Base-by-base conservation (phyloP, 163 green algal species). In the Picocystis sp. region DNA sequence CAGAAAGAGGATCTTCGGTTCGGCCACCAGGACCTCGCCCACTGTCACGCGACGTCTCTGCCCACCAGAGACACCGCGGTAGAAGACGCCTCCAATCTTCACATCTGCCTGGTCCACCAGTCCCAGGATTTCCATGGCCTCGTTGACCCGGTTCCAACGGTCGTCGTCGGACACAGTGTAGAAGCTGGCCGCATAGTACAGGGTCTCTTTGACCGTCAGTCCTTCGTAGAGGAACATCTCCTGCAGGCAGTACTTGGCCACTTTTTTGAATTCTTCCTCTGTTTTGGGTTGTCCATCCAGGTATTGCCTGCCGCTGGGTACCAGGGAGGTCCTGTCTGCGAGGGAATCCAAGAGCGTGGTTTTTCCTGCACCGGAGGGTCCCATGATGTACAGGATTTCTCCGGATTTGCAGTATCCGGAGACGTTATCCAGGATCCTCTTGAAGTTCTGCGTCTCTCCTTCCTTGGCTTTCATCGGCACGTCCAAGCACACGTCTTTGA, bases 11-110 rank as follows among this genome's bases (percentile, higher is more conserved):
- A 67, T 55, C 13, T 50, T 35, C 8, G 60, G 60, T 15, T 59
- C n/a, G 1, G 53, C 62, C 24, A 67, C 25, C 25, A 67, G 46
- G 61, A 80, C 77, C 1, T 82, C 69, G 21, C 73, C 77, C 6
- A 89, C 62, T 19, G 43, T 65, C 15, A 79, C 64, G 1, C 80
- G 55, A 2, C 73, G 62, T 38, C 74, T 74, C 72, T 89, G 66
- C 0, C 80, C 80, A 0, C 80, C 80, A n/a, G 49, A 72, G 57
- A 87, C 29, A 38, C 29, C 29, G 29, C 29, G 29, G 29, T 38
- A 38, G 29, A 38, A 38, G 29, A 38, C 29, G 8, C 29, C 29
- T 38, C 29, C 29, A 38, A 38, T 38, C 29, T 38, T 38, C 8
- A 38, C 29, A 8, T 38, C 29, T 38, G 29, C 29, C 0, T 38